Evolutionary conservation across 1,284 basidiomycete species (phyloP), one percentile per base, ranked within the genome.

Genomic region (Erythrobasidium hasegawianum): DNA sequence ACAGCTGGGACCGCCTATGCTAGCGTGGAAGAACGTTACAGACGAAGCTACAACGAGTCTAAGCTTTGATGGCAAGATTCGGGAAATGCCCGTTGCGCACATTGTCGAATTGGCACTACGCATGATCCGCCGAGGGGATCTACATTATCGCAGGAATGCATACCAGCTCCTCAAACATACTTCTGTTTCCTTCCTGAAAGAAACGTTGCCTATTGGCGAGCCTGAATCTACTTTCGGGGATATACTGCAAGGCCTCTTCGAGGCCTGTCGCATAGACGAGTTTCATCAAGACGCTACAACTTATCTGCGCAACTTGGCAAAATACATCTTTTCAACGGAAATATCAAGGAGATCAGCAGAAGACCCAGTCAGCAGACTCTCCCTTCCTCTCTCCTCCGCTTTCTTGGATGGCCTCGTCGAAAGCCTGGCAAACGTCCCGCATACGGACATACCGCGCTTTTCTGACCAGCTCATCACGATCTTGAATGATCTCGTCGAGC

Each of bases 81-180:
- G 87, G 70, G 83, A 80, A 58, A 81, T 97, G 57, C 53, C 68
- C 0, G 79, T 98, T 26, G 82, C 82, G 13, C 84, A 90, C 0
- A 80, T 90, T 60, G 83, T 87, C n/a, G 78, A 80, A 26, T 80
- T 97, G 1, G 90, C 94, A 1, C 79, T 84, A 27, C 82, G 82
- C 56, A 84, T 85, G 39, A 79, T 97, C 58, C 77, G 80, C 49
- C 84, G 86, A 72, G 81, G 83, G 7, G 81, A 84, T 11, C 75
- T 83, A 9, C 77, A 83, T 27, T 88, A 91, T 78, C 84, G 87
- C 24, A 80, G 81, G 14, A 84, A 90, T 73, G 89, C 91, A 0
- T 91, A 89, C 73, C 82, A 85, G 57, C 87, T 88, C 69, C 79
- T 97, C 27, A 88, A 92, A 76, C 83, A 84, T 68, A 86, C 86